Evolutionary conservation across 805 yeast species (phyloP).

Genomic region (Kluyveromyces starmeri): DNA sequence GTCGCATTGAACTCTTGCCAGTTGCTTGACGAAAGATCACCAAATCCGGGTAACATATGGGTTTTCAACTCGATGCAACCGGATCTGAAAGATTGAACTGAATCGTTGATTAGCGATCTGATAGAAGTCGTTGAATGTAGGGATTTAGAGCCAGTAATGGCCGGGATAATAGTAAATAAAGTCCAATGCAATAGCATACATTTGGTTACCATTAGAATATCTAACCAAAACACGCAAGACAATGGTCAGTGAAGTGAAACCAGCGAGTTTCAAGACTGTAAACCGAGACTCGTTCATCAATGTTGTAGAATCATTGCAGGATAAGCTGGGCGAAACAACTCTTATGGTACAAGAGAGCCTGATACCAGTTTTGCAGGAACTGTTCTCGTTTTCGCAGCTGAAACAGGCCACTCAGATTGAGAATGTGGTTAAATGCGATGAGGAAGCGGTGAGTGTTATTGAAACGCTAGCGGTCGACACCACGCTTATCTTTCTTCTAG

Average conservation of each 20-base stretch:
- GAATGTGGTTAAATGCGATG: conserved; percentile 20
- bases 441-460: conserved; percentile 13
- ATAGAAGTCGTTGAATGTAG: too few relatives aligned
- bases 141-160: too few relatives aligned
- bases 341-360: conserved; percentile 19
- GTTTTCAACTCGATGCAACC: too few relatives aligned
- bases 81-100: too few relatives aligned
- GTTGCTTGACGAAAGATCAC: too few relatives aligned
- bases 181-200: too few relatives aligned
- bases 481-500: conserved; percentile 20
- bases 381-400: conserved; percentile 22
- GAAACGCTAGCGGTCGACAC: conserved; percentile 9
- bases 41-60: too few relatives aligned
- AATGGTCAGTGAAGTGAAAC: conserved; percentile 22
- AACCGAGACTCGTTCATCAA: conserved; percentile 12
- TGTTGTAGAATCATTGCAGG: conserved; percentile 2
- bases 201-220: too few relatives aligned
- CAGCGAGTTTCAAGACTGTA: conserved; percentile 17
- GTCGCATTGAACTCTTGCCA: too few relatives aligned
- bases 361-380: conserved; percentile 15
- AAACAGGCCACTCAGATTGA: conserved; percentile 20
- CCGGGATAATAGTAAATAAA: too few relatives aligned
- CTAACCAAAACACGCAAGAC: too few relatives aligned
- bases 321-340: conserved; percentile 6
- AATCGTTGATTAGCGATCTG: too few relatives aligned